Conservation (phyloP, 179 eudicot genomes). For the Actinidia polygama region DNA sequence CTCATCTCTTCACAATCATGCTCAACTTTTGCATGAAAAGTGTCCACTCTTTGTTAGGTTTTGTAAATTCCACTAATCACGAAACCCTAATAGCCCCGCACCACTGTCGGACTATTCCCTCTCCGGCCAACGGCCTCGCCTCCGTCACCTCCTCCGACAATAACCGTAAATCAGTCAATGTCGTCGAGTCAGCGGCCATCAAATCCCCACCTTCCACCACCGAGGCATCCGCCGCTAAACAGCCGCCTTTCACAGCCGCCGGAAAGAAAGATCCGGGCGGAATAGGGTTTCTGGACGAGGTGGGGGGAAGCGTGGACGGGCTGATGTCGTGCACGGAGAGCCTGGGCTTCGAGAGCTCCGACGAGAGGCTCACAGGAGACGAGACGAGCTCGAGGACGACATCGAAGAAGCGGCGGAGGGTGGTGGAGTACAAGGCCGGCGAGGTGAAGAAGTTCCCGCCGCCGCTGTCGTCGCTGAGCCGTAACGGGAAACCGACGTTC, state of each 20-base stretch:
- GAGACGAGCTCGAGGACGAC: not conserved
- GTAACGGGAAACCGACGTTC: constrained; percentile 42
- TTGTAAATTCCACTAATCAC: not conserved
- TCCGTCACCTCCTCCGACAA: constrained; percentile 2
- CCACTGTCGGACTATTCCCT: constrained; percentile 8
- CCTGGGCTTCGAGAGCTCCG: constrained; percentile 67
- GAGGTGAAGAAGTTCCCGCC: constrained; percentile 50
- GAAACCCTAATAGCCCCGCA: not conserved
- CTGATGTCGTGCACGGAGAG: constrained; percentile 61
- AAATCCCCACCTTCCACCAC: not conserved
- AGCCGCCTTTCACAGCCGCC: not conserved
- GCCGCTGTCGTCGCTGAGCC: constrained; percentile 53
- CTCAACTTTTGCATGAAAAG: constrained; percentile 35
- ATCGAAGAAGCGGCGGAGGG: constrained; percentile 8
- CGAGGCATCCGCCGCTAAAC: not conserved
- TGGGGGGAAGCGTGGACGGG: constrained; percentile 28
- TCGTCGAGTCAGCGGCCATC: constrained; percentile 12
- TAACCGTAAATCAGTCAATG: not conserved
- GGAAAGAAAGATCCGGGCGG: not conserved
- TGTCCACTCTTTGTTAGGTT: constrained; percentile 30
- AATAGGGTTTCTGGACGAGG: constrained; percentile 22
- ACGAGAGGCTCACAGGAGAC: constrained; percentile 27
- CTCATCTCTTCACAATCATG: constrained; percentile 7
- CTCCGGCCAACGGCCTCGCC: not conserved
- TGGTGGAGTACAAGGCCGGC: not conserved